Conservation (phyloP, 257 asterid genomes). For the Fraxinus cuspidata region DNA sequence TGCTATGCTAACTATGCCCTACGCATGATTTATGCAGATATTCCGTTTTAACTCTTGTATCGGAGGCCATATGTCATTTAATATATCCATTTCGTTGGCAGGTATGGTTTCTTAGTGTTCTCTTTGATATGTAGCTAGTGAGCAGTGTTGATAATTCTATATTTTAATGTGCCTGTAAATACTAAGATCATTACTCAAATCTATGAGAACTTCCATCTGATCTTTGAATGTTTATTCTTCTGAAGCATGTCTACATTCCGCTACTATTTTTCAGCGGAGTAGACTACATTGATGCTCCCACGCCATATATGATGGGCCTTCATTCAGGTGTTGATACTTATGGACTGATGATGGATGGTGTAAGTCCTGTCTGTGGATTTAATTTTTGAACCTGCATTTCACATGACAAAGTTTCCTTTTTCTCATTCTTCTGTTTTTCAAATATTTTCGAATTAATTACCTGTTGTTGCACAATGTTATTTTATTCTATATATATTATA, state of each 20-base stretch:
- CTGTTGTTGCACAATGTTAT: not conserved
- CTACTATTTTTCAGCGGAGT: conserved; percentile 99
- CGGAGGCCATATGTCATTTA: conserved; percentile 97
- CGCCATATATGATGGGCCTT: conserved; percentile 99
- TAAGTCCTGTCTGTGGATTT: conserved; percentile 51
- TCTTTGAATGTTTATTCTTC: conserved; percentile 57
- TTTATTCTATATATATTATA: conserved; percentile 1
- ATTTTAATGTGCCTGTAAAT: conserved; percentile 21
- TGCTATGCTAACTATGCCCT: conserved; percentile 16
- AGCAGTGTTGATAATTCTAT: conserved; percentile 22
- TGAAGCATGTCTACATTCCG: conserved; percentile 99
- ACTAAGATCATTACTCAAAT: conserved; percentile 29
- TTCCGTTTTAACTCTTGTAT: conserved; percentile 90
- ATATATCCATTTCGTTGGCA: conserved; percentile 99
- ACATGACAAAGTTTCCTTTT: conserved; percentile 8
- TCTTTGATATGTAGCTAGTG: conserved; percentile 21
- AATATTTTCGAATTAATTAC: conserved; percentile 3
- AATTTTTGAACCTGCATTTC: not conserved
- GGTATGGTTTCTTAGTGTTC: conserved; percentile 44
- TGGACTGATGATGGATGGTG: conserved; percentile 97
- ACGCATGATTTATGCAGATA: conserved; percentile 59
- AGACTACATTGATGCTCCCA: conserved; percentile 99
- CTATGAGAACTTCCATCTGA: conserved; percentile 48
- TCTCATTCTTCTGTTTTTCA: conserved; percentile 5
- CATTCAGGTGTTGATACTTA: conserved; percentile 94